Evolutionary conservation across 305 asterid species (phyloP).

Genomic region (Caryopteris hybrid): DNA sequence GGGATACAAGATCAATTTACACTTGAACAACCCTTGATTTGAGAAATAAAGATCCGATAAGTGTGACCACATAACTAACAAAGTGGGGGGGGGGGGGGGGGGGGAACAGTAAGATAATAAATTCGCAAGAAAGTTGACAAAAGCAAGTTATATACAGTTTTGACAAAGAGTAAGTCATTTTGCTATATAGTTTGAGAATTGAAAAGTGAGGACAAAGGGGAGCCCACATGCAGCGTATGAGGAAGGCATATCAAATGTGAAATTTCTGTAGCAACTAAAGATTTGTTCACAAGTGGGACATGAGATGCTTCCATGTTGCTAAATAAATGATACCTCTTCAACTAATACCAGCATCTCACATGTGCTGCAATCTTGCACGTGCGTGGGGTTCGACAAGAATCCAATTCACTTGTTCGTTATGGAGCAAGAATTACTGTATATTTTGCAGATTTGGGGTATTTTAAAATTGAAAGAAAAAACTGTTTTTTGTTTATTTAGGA

Average conservation of each 20-base stretch:
- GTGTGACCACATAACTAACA: conserved; percentile 3
- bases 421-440: too few species aligned
- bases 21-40: too few species aligned
- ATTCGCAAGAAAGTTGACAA: conserved; percentile 10
- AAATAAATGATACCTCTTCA: conserved; percentile 1
- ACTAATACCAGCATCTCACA: conserved; percentile 20
- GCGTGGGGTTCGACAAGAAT: not conserved
- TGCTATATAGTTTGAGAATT: too few species aligned
- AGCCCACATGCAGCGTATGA: conserved; percentile 28
- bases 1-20: too few species aligned
- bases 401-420: too few species aligned
- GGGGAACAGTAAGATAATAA: not conserved
- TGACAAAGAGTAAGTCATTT: not conserved
- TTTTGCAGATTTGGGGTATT: too few species aligned
- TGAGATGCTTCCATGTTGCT: conserved; percentile 9
- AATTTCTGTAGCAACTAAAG: not conserved
- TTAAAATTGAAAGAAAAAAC: too few species aligned
- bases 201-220: conserved; percentile 15
- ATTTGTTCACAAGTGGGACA: conserved; percentile 28
- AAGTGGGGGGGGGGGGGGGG: not conserved
- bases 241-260: conserved; percentile 32
- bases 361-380: conserved; percentile 14
- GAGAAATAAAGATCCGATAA: not conserved
- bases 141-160: not conserved
- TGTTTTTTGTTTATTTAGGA: too few species aligned